Conservation (phyloP, 768 basidiomycete species). For the Tremella fuciformis region DNA sequence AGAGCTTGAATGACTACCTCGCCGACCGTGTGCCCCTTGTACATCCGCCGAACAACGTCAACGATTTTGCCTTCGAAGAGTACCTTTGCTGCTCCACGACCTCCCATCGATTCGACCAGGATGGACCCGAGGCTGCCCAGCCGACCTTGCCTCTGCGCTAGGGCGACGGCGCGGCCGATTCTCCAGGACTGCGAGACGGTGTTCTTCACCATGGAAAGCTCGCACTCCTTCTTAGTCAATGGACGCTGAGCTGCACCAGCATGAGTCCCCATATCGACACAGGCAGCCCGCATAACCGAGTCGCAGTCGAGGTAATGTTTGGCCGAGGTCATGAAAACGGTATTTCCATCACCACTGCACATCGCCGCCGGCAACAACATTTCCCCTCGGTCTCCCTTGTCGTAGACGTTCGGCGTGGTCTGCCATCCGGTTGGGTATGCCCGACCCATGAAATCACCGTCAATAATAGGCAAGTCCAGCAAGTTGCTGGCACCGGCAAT, state of each 20-base stretch:
- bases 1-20: constrained; percentile 43
- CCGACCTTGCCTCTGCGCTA: constrained; percentile 25
- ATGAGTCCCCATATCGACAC: constrained; percentile 60
- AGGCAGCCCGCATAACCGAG: constrained; percentile 56
- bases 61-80: constrained; percentile 65
- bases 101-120: constrained; percentile 46
- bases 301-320: constrained; percentile 57
- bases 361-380: constrained; percentile 52
- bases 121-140: constrained; percentile 51
- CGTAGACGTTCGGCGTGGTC: constrained; percentile 39
- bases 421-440: constrained; percentile 50
- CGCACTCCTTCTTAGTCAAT: constrained; percentile 51
- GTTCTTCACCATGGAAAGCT: constrained; percentile 55
- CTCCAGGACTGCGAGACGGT: constrained; percentile 65
- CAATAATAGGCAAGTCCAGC: constrained; percentile 35
- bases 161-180: constrained; percentile 60
- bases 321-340: constrained; percentile 55
- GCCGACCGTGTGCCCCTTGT: constrained; percentile 48
- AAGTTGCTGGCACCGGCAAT: constrained; percentile 26
- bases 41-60: constrained; percentile 56
- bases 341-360: constrained; percentile 53
- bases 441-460: constrained; percentile 46
- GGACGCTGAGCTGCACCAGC: constrained; percentile 57
- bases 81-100: constrained; percentile 37
- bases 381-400: constrained; percentile 14